Evolutionary conservation across 306 rosid genomes (phyloP), one percentile per base, ranked within the genome.

Genomic region (Begonia masoniana): DNA sequence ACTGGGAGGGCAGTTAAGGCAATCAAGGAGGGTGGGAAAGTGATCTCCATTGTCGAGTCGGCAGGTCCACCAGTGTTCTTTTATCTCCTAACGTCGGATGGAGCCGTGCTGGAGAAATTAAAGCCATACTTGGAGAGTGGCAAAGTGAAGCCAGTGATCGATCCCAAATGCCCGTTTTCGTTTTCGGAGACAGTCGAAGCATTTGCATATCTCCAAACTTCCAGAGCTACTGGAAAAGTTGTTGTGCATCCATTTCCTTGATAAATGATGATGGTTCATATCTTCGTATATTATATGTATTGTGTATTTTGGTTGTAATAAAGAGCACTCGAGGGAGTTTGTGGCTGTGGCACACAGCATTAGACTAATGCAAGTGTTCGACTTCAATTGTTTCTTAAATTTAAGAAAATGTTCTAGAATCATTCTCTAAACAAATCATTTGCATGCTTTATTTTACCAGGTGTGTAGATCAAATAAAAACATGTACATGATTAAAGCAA

Each of bases 121-220:
- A 62, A 57, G 19, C 84, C 95, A 31, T 76, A 67, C 51, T 69
- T 84, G 47, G 86, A 82, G 62, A 79, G 78, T 74, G 93, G 86
- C 42, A 65, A 84, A 62, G 72, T 83, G 78, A 83, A 70, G 76
- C 71, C 96, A 12, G 11, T 87, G 15, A 36, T 87, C 12, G 89
- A 87, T 13, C 81, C 94, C 12, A 81, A 84, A 57, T 19, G 82
- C 15, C 84, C 80, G 1, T 78, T 78, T 54, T 71, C 83, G 5
- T 87, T 87, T 68, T 68, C 87, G 10, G 55, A 76, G 55, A 48
- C 71, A 0, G 61, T 66, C 12, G 82, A 81, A 56, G 96, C 94
- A 39, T 83, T 72, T 71, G 51, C 74, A 1, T 50, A 81, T 47
- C 64, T 87, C 1, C 78, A 76, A 48, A 78, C 79, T n/a, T 54